Evolutionary conservation across 2,329 filamentous ascomycete species (phyloP).

Genomic region (Penicillium digitatum): DNA sequence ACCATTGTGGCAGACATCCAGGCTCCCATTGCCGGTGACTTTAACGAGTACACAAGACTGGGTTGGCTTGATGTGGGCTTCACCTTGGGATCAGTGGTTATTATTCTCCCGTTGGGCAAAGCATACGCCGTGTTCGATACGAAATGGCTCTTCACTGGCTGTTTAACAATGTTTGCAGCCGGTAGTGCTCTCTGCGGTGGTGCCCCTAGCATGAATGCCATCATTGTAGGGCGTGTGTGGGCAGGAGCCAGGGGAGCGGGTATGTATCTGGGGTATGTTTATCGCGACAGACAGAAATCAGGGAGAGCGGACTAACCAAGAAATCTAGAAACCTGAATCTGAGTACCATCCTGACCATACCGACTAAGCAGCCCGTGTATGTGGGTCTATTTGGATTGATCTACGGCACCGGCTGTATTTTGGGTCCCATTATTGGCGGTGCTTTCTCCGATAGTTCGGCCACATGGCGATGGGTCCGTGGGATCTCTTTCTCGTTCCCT

Average conservation of each 20-base stretch:
- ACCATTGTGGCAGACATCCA: not conserved
- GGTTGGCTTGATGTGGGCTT: not conserved
- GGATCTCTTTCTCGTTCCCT: not conserved
- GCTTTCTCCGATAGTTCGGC: not conserved
- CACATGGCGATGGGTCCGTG: not conserved
- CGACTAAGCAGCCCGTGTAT: not conserved
- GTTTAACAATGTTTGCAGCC: not conserved
- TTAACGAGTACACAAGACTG: not conserved
- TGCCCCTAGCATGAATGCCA: not conserved
- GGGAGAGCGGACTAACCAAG: not conserved
- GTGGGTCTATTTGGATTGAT: not conserved
- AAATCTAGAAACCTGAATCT: not conserved
- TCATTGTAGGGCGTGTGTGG: not conserved
- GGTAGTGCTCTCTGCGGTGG: not conserved
- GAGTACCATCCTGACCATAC: not conserved
- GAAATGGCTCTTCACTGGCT: not conserved
- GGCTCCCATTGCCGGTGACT: not conserved
- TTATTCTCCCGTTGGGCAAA: not conserved
- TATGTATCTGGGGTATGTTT: not conserved
- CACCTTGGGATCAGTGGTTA: not conserved
- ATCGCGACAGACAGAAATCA: too few relatives aligned
- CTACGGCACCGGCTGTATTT: not conserved
- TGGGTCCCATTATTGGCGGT: not conserved
- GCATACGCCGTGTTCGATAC: not conserved
- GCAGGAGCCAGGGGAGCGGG: not conserved